Evolutionary conservation across 768 basidiomycete species (phyloP).

Genomic region (Amyloporia xantha): DNA sequence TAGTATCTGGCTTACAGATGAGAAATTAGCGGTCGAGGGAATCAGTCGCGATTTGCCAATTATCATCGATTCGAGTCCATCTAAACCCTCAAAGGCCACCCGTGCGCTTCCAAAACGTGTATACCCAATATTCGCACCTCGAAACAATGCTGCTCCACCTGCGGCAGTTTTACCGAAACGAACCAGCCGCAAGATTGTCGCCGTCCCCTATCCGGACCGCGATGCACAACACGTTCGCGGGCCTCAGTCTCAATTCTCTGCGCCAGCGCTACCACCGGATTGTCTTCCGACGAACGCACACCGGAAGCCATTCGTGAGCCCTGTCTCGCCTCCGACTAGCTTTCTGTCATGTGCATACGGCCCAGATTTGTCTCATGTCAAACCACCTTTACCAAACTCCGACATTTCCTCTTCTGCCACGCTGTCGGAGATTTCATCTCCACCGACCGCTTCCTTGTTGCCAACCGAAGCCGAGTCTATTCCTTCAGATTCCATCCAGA

Average conservation of each 20-base stretch:
- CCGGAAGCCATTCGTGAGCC: background rate
- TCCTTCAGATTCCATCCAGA: no score
- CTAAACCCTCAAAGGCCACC: conserved; percentile 15
- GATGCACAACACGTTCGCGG: conserved; percentile 59
- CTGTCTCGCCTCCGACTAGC: background rate
- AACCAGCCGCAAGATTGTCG: background rate
- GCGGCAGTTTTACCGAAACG: background rate
- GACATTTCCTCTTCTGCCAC: no score
- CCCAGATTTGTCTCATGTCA: no score
- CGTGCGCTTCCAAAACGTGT: conserved; percentile 25
- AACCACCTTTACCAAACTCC: no score
- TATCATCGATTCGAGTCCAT: conserved; percentile 37
- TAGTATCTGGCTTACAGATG: no score
- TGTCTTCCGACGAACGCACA: background rate
- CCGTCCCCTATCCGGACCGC: conserved; percentile 40
- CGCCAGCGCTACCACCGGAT: background rate
- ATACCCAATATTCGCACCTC: conserved; percentile 42
- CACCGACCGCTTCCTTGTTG: no score
- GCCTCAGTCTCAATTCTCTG: conserved; percentile 36
- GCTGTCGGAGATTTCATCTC: no score
- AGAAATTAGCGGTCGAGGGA: no score
- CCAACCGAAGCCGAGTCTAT: no score
- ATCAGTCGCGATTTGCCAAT: conserved; percentile 36
- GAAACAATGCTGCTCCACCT: conserved; percentile 8
- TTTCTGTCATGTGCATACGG: no score